Evolutionary conservation across 495 filamentous ascomycete genomes (phyloP), one percentile per base, ranked within the genome.

Genomic region (Neurospora sp.): DNA sequence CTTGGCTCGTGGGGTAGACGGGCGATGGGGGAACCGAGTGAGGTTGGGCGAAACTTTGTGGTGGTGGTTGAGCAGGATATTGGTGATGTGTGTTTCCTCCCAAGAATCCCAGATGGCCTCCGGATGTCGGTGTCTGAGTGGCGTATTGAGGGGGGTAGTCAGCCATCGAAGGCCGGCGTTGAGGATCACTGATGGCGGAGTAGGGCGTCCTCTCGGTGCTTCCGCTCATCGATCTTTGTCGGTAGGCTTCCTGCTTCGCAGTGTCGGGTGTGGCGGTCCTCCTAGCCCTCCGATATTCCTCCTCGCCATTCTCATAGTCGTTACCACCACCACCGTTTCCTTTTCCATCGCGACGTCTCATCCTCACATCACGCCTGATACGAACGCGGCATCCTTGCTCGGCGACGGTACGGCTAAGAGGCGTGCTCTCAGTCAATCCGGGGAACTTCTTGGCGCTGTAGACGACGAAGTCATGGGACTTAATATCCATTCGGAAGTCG

Each of bases 401-500:
- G 10, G 96, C 94, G 72, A 99, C 94, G 46, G 92, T 90, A 61
- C 94, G 91, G 77, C 95, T 98, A 42, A 98, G 85, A 6, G 86
- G 83, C 0, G 96, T 99, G 81, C 94, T 97, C 81, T 96, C 94
- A 2, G 93, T 90, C 76, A 99, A 83, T 12, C 96, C 96, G 44
- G 96, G 96, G 84, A 99, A 99, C 84, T 98, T 99, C 89, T 99
- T 99, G 35, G 96, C 96, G 76, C 94, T 97, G 84, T 90, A 99
- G 11, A 98, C 96, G 7, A 86, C 89, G 79, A 99, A 99, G 2
- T 93, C 91, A 27, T 85, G 82, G 0, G 94, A 96, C 82, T 96
- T 93, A 72, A 98, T 92, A 78, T 97, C 94, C 82, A 98, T 85
- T n/a, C 96, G 75, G 73, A 78, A 83, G 71, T 83, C 81, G 38